Percentiles rank a stretch among this genome's conserved stretches.
phyloP scores from a whole-genome alignment of 2,329 filamentous ascomycete genomes.

The Pseudohalonectria lignicola region DNA sequence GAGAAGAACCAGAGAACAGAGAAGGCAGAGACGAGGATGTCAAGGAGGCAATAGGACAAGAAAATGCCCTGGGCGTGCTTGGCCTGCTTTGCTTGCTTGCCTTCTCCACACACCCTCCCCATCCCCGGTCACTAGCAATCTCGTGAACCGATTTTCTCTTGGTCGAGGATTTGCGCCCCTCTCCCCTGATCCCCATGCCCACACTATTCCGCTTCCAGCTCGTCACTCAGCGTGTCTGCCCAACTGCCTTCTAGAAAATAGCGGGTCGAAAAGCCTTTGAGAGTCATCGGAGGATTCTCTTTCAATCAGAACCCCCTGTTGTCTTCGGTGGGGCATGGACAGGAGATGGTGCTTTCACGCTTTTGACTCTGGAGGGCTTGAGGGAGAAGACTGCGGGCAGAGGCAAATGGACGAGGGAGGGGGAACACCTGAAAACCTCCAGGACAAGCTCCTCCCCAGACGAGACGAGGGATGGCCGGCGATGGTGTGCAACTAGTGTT shows the following conservation, averaged over 20 bases:
- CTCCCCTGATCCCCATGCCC: slow-evolving; percentile 19
- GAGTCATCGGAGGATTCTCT: slow-evolving; percentile 33
- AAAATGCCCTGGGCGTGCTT: too few relatives aligned
- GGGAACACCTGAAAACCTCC: too few relatives aligned
- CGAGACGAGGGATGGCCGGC: too few relatives aligned
- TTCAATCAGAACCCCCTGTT: slow-evolving; percentile 29
- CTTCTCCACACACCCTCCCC: background rate
- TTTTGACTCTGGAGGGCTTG: too few relatives aligned
- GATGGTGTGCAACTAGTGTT: too few relatives aligned
- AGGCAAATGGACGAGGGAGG: too few relatives aligned
- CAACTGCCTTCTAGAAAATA: slow-evolving; percentile 36
- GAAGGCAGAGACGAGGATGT: too few relatives aligned
- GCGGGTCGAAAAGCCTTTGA: slow-evolving; percentile 25
- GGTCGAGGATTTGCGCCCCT: background rate
- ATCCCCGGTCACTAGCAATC: slow-evolving; percentile 2
- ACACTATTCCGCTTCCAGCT: slow-evolving; percentile 24
- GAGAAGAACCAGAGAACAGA: too few relatives aligned
- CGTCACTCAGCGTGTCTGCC: slow-evolving; percentile 26
- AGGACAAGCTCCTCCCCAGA: too few relatives aligned
- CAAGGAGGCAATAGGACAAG: too few relatives aligned
- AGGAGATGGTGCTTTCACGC: slow-evolving; percentile 1
- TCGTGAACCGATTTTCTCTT: slow-evolving; percentile 3
- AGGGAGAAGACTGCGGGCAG: too few relatives aligned
- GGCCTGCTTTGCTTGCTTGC: too few relatives aligned
- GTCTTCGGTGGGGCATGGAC: slow-evolving; percentile 1